phyloP scores from a whole-genome alignment of 192 early-diverging fungal genomes.

The Coemansia sp. region DNA sequence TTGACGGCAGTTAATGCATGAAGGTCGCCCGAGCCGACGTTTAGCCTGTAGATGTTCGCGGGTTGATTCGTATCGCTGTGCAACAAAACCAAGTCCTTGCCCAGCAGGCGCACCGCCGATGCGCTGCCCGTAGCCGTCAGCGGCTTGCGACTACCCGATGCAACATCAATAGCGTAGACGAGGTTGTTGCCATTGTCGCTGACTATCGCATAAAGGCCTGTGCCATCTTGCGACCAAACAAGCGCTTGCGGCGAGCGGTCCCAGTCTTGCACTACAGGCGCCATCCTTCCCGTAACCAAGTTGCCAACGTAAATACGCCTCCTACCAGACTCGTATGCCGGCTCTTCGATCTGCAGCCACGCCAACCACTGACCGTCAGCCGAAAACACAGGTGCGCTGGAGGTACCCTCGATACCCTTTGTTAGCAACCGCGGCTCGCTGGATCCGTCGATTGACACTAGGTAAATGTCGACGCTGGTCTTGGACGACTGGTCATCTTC shows the following conservation, averaged over 20 bases:
- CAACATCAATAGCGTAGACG: conserved; percentile 48
- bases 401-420: conserved; percentile 57
- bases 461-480: conserved; percentile 70
- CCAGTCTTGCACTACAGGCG: conserved; percentile 51
- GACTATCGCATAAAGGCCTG: conserved; percentile 60
- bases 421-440: conserved; percentile 44
- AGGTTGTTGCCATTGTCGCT: conserved; percentile 63
- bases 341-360: conserved; percentile 78
- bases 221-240: conserved; percentile 63
- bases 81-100: conserved; percentile 34
- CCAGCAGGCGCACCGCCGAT: conserved; percentile 2
- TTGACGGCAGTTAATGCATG: conserved; percentile 57
- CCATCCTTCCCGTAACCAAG: background rate
- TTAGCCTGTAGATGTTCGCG: conserved; percentile 36
- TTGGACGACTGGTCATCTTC: conserved; percentile 61
- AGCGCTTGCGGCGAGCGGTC: conserved; percentile 61
- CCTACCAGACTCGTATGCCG: conserved; percentile 77
- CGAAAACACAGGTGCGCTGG: conserved; percentile 64
- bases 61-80: conserved; percentile 52
- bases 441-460: conserved; percentile 6
- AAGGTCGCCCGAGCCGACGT: conserved; percentile 28
- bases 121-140: conserved; percentile 29
- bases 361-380: conserved; percentile 67
- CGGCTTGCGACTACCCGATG: conserved; percentile 23
- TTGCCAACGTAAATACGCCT: conserved; percentile 65